A percentile compares a stretch with the other conserved stretches of the same genome.
Conservation (phyloP, 345 rosid genomes). For the Carallia pectinifolia region DNA sequence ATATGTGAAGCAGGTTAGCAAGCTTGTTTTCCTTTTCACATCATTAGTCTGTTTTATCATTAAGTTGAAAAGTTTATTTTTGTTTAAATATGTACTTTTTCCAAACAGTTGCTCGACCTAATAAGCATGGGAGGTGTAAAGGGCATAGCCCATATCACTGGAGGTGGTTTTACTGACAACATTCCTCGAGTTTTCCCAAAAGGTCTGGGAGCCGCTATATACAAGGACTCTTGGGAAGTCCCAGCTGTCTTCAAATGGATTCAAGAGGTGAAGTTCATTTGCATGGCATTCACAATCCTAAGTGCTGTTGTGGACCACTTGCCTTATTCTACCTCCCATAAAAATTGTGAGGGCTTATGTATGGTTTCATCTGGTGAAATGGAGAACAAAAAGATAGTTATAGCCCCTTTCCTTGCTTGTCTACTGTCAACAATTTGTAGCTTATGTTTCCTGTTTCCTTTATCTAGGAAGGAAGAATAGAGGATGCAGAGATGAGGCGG, state of each 20-base stretch:
- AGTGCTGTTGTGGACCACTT: neutral
- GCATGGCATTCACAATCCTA: neutral
- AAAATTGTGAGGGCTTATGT: neutral
- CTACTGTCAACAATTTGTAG: neutral
- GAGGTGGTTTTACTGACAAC: constrained; percentile 93
- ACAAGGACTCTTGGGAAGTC: constrained; percentile 65
- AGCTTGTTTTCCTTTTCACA: constrained; percentile 3
- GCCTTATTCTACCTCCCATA: neutral
- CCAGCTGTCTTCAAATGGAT: constrained; percentile 83
- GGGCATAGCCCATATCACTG: constrained; percentile 87
- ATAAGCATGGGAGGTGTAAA: constrained; percentile 81
- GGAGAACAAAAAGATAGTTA: neutral
- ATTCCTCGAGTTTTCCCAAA: constrained; percentile 81
- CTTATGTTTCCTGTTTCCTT: neutral
- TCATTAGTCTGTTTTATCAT: neutral
- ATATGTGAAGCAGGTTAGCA: constrained; percentile 79
- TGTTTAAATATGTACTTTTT: neutral
- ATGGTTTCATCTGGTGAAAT: neutral
- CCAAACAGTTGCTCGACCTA: constrained; percentile 64
- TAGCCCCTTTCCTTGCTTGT: too few relatives aligned
- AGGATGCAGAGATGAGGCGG: constrained; percentile 81
- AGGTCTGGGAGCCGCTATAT: constrained; percentile 72
- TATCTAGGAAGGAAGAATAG: constrained; percentile 67
- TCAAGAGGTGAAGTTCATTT: constrained; percentile 54
- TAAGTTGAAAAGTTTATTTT: too few relatives aligned